Conservation (phyloP, 352 stramenopile species). For the Phytophthora idaei region DNA sequence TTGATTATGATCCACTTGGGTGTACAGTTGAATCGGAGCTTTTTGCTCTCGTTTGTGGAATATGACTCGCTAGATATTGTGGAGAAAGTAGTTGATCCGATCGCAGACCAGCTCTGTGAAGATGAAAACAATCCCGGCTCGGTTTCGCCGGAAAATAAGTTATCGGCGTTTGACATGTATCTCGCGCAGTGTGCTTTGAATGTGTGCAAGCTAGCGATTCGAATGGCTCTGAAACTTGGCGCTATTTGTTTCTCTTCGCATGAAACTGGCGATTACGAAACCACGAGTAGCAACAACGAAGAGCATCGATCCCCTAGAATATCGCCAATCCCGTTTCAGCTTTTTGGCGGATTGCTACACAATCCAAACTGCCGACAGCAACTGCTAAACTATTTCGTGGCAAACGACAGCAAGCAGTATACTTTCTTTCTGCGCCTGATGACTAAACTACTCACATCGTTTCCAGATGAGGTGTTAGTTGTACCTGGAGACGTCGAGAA, state of each 20-base stretch:
- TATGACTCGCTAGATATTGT: constrained; percentile 37
- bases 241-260: constrained; percentile 61
- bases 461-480: constrained; percentile 46
- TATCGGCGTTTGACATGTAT: constrained; percentile 49
- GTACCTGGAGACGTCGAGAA: constrained; percentile 15
- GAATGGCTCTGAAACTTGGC: constrained; percentile 68
- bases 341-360: constrained; percentile 52
- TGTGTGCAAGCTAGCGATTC: constrained; percentile 58
- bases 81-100: constrained; percentile 36
- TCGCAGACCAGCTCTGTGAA: constrained; percentile 29
- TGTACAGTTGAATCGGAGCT: constrained; percentile 48
- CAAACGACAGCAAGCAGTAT: constrained; percentile 65
- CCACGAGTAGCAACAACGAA: constrained; percentile 15
- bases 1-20: constrained; percentile 70
- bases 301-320: constrained; percentile 33
- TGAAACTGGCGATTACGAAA: constrained; percentile 31
- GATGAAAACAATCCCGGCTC: constrained; percentile 6
- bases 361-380: constrained; percentile 59
- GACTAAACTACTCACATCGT: constrained; percentile 61
- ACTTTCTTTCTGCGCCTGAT: constrained; percentile 75
- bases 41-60: constrained; percentile 50
- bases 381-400: constrained; percentile 60
- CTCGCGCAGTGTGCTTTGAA: constrained; percentile 68
- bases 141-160: constrained; percentile 12
- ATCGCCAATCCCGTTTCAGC: constrained; percentile 52